Evolutionary conservation across 306 rosid genomes (phyloP), one percentile per base, ranked within the genome.

Genomic region (Alnus glutinosa): DNA sequence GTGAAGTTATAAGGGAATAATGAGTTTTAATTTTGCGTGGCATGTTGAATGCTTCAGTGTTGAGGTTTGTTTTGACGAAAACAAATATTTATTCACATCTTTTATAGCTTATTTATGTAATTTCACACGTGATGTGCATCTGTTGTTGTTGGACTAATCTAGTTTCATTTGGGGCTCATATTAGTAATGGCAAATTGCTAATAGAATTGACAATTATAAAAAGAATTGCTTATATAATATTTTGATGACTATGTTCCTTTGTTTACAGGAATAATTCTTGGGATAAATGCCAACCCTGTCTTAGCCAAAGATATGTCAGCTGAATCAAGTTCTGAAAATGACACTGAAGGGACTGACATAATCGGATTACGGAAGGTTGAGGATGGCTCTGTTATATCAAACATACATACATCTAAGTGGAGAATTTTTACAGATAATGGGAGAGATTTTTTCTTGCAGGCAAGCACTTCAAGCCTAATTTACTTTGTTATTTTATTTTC

Each of bases 351-450:
- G 64, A 83, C 77, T 75, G 87, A 81, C 19, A n/a, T 67, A 42
- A 18, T 46, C 79, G 92, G 90, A 66, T 79, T 92, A n/a, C 87
- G 64, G 12, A 87, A 85, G 86, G 78, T 94, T 80, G 97, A 94
- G 83, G 98, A 91, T 75, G 97, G 90, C 67, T 89, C 92, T 78
- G 85, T 92, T n/a, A 83, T 86, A 77, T 94, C 97, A 78, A 94
- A 94, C 85, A 57, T 77, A 85, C 98, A 94, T 82, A 94, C 97
- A 73, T 88, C 97, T n/a, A 94, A 94, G 86, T 94, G 98, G 98
- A 91, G 98, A 86, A 77, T 94, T 46, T 94, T 92, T 82, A 94
- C 98, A 0, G 97, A 92, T 88, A 77, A 82, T 75, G 98, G 86
- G n/a, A 88, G 91, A 75, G 94, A 89, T 6, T 77, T 92, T n/a